phyloP scores from a whole-genome alignment of 108 stramenopile genomes.

The Cylindrotheca closterium region DNA sequence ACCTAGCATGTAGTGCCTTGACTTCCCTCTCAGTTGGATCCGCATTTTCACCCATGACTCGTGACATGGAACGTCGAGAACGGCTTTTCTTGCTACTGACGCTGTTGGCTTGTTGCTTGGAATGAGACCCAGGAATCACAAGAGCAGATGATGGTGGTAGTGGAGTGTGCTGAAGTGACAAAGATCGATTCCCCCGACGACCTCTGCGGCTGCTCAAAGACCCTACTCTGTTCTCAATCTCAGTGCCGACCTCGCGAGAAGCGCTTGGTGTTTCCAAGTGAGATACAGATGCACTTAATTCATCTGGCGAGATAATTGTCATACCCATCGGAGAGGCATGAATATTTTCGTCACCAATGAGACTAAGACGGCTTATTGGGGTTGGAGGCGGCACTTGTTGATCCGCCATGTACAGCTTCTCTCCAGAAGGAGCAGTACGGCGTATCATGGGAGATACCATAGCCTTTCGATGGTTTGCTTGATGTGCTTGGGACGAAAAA shows the following conservation, averaged over 20 bases:
- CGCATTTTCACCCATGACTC: background rate
- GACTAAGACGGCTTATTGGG: background rate
- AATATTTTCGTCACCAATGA: background rate
- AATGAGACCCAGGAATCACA: too few relatives aligned
- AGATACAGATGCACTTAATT: slow-evolving; percentile 5
- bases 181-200: too few relatives aligned
- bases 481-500: too few relatives aligned
- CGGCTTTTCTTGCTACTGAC: too few relatives aligned
- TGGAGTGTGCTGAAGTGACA: slow-evolving; percentile 10
- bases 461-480: too few relatives aligned
- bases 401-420: background rate
- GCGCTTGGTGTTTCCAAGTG: slow-evolving; percentile 10
- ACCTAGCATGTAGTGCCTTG: slow-evolving; percentile 20
- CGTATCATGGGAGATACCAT: background rate
- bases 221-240: too few relatives aligned
- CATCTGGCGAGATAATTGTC: slow-evolving; percentile 18
- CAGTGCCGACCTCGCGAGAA: slow-evolving; percentile 13
- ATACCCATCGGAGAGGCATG: slow-evolving; percentile 11
- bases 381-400: background rate
- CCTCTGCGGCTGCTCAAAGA: too few relatives aligned
- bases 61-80: background rate
- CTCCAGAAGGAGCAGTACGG: background rate
- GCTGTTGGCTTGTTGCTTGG: background rate
- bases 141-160: background rate
- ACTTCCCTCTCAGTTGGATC: slow-evolving; percentile 1